Percentiles rank a stretch among this genome's conserved stretches.
phyloP scores from a whole-genome alignment of 805 yeast species.

The Danielia reshetovae region DNA sequence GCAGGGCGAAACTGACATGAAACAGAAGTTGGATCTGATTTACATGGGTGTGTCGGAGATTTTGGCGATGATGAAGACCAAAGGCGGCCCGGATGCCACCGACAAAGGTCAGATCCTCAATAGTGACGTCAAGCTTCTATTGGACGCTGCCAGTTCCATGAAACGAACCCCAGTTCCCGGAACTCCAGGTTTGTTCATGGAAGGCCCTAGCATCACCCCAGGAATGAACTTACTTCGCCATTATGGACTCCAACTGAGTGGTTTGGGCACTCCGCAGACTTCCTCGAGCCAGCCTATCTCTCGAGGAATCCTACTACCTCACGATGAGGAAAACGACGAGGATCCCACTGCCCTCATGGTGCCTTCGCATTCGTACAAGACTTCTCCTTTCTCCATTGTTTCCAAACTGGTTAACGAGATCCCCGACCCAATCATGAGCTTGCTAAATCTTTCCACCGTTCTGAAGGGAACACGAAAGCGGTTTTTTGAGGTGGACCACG shows the following conservation, averaged over 20 bases:
- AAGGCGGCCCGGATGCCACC: constrained; percentile 5
- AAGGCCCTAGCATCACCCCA: constrained; percentile 4
- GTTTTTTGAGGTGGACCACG: constrained; percentile 26
- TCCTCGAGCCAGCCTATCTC: too few species aligned
- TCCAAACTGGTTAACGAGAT: constrained; percentile 27
- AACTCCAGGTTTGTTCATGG: constrained; percentile 8
- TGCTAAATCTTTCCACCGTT: constrained; percentile 17
- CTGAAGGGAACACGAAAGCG: constrained; percentile 6
- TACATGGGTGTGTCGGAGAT: constrained; percentile 35
- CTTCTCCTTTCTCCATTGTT: constrained; percentile 44
- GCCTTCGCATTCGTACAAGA: constrained; percentile 33
- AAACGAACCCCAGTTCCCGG: constrained; percentile 6
- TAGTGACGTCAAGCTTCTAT: constrained; percentile 22
- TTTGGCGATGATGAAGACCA: constrained; percentile 20
- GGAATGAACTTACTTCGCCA: too few species aligned
- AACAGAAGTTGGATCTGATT: constrained; percentile 27
- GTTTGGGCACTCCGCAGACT: neutral
- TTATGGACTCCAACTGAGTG: constrained; percentile 1
- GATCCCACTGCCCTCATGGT: constrained; percentile 24
- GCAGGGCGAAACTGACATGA: neutral
- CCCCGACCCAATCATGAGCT: constrained; percentile 35
- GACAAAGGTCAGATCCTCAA: constrained; percentile 5
- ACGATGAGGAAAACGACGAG: constrained; percentile 3
- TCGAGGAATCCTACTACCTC: neutral
- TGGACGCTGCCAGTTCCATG: constrained; percentile 27